Evolutionary conservation across 805 yeast species (phyloP).

Genomic region (Suhomyces sp.): DNA sequence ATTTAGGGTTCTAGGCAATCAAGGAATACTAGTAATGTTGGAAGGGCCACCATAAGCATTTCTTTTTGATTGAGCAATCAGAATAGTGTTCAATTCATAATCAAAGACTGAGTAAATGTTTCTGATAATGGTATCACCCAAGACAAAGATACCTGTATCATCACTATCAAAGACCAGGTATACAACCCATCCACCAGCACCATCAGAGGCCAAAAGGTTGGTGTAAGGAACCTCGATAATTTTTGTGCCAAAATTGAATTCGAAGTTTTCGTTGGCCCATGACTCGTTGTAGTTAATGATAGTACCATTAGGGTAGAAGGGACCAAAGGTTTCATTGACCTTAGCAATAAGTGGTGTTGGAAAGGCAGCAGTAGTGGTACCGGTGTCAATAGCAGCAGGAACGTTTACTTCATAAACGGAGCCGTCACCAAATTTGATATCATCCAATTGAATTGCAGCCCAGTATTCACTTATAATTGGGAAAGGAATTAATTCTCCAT

Average conservation of each 20-base stretch:
- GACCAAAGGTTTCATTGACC: not conserved
- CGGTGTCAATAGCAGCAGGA: constrained; percentile 15
- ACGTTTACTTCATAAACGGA: not conserved
- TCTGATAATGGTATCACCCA: not conserved
- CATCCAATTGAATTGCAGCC: not conserved
- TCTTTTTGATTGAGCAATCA: not conserved
- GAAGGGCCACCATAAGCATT: not conserved
- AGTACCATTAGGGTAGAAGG: not conserved
- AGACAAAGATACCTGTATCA: not conserved
- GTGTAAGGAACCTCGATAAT: constrained; percentile 1
- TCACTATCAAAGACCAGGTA: not conserved
- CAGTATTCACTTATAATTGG: constrained; percentile 15
- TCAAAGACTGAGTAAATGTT: not conserved
- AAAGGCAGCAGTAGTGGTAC: constrained; percentile 8
- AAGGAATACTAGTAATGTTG: not conserved
- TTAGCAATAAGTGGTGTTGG: not conserved
- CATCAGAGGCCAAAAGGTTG: not conserved
- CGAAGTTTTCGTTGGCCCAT: not conserved
- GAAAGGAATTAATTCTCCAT: constrained; percentile 40
- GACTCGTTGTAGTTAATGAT: not conserved
- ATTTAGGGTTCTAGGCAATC: too few species aligned
- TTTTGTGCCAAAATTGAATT: not conserved
- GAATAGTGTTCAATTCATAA: not conserved
- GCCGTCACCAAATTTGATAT: not conserved
- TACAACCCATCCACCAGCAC: not conserved